A percentile compares a stretch with the other conserved stretches of the same genome.
These are phyloP conservation scores for Lachancea thermotolerans DNA, from an alignment of 805 yeast genomes.

Conservation along the genomic window DNA sequence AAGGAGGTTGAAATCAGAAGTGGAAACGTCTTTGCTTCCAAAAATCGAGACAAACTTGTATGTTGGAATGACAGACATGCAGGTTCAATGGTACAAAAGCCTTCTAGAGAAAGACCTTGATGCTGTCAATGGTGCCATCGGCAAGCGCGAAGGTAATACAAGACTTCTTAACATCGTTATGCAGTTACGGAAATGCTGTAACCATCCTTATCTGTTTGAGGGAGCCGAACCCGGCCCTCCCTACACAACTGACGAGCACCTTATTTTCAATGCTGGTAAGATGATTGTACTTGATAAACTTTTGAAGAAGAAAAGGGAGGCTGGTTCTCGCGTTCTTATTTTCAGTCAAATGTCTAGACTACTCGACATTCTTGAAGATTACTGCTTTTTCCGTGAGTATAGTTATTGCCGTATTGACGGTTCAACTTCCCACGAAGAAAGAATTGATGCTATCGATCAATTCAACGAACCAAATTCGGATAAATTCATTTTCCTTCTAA, in stretches of 20 bases:
- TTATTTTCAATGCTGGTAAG: conserved; percentile 84
- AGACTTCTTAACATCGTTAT: conserved; percentile 87
- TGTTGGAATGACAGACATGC: conserved; percentile 95
- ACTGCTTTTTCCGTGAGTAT: conserved; percentile 76
- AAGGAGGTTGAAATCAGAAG: conserved; percentile 88
- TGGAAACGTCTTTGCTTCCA: conserved; percentile 83
- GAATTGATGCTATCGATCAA: conserved; percentile 88
- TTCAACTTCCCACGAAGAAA: conserved; percentile 84
- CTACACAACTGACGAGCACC: conserved; percentile 89
- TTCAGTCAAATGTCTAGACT: conserved; percentile 92
- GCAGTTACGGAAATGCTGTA: conserved; percentile 95
- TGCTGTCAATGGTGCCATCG: conserved; percentile 94
- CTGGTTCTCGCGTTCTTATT: conserved; percentile 85
- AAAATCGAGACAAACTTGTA: conserved; percentile 86
- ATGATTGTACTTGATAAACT: conserved; percentile 84
- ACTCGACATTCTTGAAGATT: conserved; percentile 85
- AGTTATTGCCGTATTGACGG: conserved; percentile 93
- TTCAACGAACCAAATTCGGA: conserved; percentile 76
- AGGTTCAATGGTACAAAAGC: conserved; percentile 82
- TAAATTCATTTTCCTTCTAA: conserved; percentile 76
- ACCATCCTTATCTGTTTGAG: conserved; percentile 93
- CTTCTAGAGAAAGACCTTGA: conserved; percentile 88
- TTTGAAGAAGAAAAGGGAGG: conserved; percentile 57
- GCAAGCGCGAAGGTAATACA: conserved; percentile 88
- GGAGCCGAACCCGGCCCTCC: conserved; percentile 99